Conservation (phyloP, 768 basidiomycete species). For the Punctularia strigosozonata region DNA sequence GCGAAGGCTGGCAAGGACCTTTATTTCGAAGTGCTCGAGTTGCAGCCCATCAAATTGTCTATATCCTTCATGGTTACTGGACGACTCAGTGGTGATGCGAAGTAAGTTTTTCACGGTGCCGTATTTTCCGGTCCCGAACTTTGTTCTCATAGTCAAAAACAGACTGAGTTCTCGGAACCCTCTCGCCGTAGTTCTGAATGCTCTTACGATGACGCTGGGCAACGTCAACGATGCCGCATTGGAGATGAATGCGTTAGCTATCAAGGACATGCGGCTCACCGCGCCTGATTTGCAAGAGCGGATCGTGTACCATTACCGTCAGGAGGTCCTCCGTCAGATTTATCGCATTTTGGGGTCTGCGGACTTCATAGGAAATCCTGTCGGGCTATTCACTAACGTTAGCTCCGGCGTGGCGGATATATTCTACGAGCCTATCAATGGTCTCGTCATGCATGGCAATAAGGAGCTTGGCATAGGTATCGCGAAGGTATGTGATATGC, state of each 20-base stretch:
- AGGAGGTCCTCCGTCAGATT: constrained; percentile 86
- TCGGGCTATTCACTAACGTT: constrained; percentile 96
- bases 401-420: constrained; percentile 97
- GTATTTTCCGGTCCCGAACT: not conserved
- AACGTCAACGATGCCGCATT: constrained; percentile 95
- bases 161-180: constrained; percentile 81
- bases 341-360: constrained; percentile 98
- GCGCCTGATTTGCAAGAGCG: constrained; percentile 76
- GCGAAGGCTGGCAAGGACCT: constrained; percentile 64
- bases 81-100: constrained; percentile 83
- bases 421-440: constrained; percentile 97
- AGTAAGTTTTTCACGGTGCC: constrained; percentile 50
- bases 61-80: constrained; percentile 98
- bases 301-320: constrained; percentile 84
- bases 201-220: constrained; percentile 91
- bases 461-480: constrained; percentile 90
- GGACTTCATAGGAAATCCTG: constrained; percentile 92
- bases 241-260: constrained; percentile 84
- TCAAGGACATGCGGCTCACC: constrained; percentile 89
- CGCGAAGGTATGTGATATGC: constrained; percentile 52
- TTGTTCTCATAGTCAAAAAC: constrained; percentile 1
- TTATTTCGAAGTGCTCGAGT: constrained; percentile 91
- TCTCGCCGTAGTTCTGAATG: constrained; percentile 85
- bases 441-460: constrained; percentile 93
- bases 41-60: constrained; percentile 87